phyloP scores from a whole-genome alignment of 495 filamentous ascomycete genomes.

The Xylaria telfairii region DNA sequence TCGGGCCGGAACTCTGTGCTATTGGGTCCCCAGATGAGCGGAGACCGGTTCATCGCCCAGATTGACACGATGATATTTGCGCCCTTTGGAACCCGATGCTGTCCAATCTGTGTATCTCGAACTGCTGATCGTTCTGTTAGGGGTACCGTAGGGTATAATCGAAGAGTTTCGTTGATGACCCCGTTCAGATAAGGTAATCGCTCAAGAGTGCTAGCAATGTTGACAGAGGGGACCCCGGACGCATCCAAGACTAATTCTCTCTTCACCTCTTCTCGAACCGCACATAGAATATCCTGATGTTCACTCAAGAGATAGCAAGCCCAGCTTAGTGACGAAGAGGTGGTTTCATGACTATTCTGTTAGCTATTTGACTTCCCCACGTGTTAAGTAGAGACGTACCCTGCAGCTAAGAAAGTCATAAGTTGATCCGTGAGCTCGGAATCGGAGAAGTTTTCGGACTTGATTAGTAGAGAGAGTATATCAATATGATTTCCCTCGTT shows the following conservation, averaged over 20 bases:
- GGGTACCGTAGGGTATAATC: conserved; percentile 42
- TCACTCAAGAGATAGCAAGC: conserved; percentile 46
- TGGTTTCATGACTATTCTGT: conserved; percentile 62
- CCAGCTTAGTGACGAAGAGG: conserved; percentile 50
- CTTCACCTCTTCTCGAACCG: conserved; percentile 51
- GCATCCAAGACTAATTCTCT: conserved; percentile 38
- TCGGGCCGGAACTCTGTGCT: conserved; percentile 31
- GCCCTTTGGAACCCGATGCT: conserved; percentile 49
- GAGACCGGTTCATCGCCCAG: conserved; percentile 73
- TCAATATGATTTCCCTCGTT: conserved; percentile 60
- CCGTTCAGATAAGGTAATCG: conserved; percentile 46
- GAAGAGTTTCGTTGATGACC: conserved; percentile 38
- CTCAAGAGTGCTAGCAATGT: conserved; percentile 48
- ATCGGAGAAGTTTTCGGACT: conserved; percentile 70
- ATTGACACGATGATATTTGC: conserved; percentile 55
- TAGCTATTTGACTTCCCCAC: neutral
- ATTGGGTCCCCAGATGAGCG: conserved; percentile 47
- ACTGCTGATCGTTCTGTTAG: conserved; percentile 62
- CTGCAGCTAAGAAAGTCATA: conserved; percentile 83
- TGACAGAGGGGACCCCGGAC: conserved; percentile 53
- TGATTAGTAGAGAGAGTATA: conserved; percentile 74
- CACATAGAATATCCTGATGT: conserved; percentile 41
- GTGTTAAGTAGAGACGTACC: conserved; percentile 34
- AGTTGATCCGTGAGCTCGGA: conserved; percentile 77
- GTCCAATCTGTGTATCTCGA: conserved; percentile 64